Conservation (phyloP, 257 asterid species). For the Nyctanthes arbortristis region DNA sequence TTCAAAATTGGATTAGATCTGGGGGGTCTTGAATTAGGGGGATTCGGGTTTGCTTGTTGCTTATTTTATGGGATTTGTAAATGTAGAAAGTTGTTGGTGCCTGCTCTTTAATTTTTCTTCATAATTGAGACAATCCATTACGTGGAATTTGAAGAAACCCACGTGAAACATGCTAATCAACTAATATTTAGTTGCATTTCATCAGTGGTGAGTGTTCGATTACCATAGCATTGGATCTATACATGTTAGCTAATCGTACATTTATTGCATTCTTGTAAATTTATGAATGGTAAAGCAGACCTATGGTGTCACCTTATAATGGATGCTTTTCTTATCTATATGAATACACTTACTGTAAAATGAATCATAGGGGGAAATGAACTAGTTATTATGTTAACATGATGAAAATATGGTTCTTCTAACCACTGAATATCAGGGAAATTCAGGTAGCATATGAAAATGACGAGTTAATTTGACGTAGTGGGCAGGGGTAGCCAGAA, state of each 20-base stretch:
- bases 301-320: neutral
- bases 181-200: neutral
- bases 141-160: neutral
- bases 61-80: neutral
- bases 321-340: conserved; percentile 1
- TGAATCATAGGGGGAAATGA: conserved; percentile 5
- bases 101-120: conserved; percentile 33
- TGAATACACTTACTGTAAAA: neutral
- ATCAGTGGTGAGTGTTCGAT: neutral
- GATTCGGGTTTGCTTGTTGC: neutral
- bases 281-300: neutral
- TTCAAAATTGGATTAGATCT: conserved; percentile 27
- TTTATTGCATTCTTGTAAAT: neutral
- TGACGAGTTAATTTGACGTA: too few species aligned
- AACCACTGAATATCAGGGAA: conserved; percentile 15
- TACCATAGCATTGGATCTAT: neutral
- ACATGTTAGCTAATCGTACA: neutral
- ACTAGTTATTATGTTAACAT: neutral
- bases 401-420: neutral
- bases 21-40: neutral
- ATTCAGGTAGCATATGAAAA: neutral
- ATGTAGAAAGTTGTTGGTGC: neutral
- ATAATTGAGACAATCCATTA: conserved; percentile 3
- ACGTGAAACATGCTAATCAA: neutral
- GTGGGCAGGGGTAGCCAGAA: too few species aligned